Conservation (phyloP, 371 early-diverging fungal genomes). For the Fennellomyces sp. region DNA sequence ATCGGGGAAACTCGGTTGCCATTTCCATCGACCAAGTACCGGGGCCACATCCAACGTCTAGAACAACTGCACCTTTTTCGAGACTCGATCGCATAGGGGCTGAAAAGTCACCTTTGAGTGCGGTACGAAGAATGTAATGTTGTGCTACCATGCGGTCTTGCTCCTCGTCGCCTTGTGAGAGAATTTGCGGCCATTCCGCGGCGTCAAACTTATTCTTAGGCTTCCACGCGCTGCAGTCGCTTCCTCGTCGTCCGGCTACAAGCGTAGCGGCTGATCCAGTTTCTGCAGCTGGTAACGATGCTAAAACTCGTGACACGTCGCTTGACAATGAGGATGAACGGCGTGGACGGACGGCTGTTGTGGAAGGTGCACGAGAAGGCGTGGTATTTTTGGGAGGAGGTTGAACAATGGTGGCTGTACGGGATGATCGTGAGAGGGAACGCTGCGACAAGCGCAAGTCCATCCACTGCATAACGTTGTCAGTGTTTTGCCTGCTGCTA, state of each 20-base stretch:
- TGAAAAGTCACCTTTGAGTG: slow-evolving; percentile 41
- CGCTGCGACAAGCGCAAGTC: slow-evolving; percentile 12
- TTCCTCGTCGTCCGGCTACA: slow-evolving; percentile 9
- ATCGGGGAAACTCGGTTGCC: slow-evolving; percentile 41
- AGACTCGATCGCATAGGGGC: slow-evolving; percentile 35
- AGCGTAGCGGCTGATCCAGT: too few species aligned
- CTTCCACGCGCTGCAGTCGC: neutral
- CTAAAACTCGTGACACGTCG: neutral
- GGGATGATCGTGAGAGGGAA: neutral
- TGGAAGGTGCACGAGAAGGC: neutral
- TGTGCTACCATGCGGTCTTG: slow-evolving; percentile 51
- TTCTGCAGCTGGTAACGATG: neutral
- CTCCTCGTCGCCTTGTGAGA: slow-evolving; percentile 36
- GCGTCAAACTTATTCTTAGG: slow-evolving; percentile 13
- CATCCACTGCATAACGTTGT: slow-evolving; percentile 16
- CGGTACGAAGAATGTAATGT: slow-evolving; percentile 49
- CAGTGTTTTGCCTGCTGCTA: slow-evolving; percentile 13
- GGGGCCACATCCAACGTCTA: slow-evolving; percentile 51
- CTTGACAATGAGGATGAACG: slow-evolving; percentile 1
- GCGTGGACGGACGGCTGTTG: neutral
- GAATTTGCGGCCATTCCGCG: slow-evolving; percentile 32
- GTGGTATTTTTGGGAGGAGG: neutral
- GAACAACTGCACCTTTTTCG: slow-evolving; percentile 39
- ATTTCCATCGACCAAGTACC: slow-evolving; percentile 56
- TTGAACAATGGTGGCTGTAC: neutral